A percentile compares a stretch with the other conserved stretches of the same genome.
Evolutionary conservation across 2,329 filamentous ascomycete genomes (phyloP).

Genomic region (Ampelomyces quisqualis): DNA sequence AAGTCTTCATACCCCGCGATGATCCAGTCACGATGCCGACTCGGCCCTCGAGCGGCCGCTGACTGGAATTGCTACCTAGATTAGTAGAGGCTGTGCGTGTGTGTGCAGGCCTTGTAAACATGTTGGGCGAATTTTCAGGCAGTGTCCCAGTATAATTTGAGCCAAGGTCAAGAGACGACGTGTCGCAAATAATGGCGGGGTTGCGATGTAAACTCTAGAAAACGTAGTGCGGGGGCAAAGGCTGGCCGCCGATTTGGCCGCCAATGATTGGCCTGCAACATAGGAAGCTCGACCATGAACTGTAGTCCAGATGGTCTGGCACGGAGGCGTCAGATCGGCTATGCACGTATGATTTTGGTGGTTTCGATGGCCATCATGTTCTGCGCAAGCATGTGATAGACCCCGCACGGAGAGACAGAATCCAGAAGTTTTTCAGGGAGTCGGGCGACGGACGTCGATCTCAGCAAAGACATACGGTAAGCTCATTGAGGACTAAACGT

Average conservation of each 20-base stretch:
- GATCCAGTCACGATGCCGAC: constrained; percentile 77
- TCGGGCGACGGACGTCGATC: too few species aligned
- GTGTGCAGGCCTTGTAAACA: constrained; percentile 42
- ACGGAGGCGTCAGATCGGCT: too few species aligned
- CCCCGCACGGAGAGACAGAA: too few species aligned
- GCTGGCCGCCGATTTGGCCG: constrained; percentile 20
- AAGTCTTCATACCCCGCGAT: constrained; percentile 62
- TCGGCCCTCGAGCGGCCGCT: constrained; percentile 63
- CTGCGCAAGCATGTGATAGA: too few species aligned
- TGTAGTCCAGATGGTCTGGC: too few species aligned
- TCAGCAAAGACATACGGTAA: too few species aligned
- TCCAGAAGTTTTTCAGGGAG: too few species aligned
- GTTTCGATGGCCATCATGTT: too few species aligned
- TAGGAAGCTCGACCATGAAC: too few species aligned
- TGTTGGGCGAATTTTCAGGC: constrained; percentile 17
- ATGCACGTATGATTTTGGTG: too few species aligned
- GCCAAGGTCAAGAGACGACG: too few species aligned
- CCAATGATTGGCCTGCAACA: constrained; percentile 1
- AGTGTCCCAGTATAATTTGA: constrained; percentile 1
- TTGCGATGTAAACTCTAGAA: constrained; percentile 6
- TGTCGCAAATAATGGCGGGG: constrained; percentile 29
- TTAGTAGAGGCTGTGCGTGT: constrained; percentile 45
- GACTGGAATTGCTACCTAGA: constrained; percentile 30
- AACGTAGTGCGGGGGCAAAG: constrained; percentile 18
- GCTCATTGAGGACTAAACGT: too few species aligned